Conservation (phyloP, 768 basidiomycete species). For the Boletus insuetus region DNA sequence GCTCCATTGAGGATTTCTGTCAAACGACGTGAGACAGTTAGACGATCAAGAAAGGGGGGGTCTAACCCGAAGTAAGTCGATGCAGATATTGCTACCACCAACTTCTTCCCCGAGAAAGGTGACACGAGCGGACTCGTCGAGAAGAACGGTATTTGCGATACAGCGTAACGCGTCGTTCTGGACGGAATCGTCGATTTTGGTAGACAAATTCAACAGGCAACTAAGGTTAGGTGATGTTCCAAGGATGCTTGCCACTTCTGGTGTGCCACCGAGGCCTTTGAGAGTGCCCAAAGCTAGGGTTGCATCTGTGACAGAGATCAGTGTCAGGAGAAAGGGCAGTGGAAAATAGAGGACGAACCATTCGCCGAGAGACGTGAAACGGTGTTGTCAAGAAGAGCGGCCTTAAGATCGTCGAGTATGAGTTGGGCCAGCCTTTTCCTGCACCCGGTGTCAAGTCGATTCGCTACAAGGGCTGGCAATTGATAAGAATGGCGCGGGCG, state of each 20-base stretch:
- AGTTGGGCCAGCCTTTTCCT: slow-evolving; percentile 55
- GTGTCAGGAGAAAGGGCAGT: not conserved
- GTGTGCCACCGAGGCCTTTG: slow-evolving; percentile 73
- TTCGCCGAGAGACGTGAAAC: slow-evolving; percentile 51
- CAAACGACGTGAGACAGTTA: slow-evolving; percentile 5
- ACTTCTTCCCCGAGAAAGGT: slow-evolving; percentile 58
- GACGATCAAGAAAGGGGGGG: slow-evolving; percentile 9
- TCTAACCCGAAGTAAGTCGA: slow-evolving; percentile 58
- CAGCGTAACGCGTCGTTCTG: slow-evolving; percentile 72
- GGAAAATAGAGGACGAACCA: slow-evolving; percentile 40
- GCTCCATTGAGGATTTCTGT: slow-evolving; percentile 64
- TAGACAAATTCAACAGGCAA: slow-evolving; percentile 50
- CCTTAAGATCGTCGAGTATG: slow-evolving; percentile 60
- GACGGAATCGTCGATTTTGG: slow-evolving; percentile 50
- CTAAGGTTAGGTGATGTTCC: slow-evolving; percentile 54
- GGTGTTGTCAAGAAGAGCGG: slow-evolving; percentile 32
- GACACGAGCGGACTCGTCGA: slow-evolving; percentile 59
- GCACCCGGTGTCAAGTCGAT: slow-evolving; percentile 35
- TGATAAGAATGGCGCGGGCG: slow-evolving; percentile 8
- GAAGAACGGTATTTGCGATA: slow-evolving; percentile 76
- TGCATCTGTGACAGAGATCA: slow-evolving; percentile 49
- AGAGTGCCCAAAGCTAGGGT: slow-evolving; percentile 64
- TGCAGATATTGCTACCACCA: slow-evolving; percentile 56
- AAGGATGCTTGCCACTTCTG: slow-evolving; percentile 62
- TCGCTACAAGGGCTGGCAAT: slow-evolving; percentile 12